Evolutionary conservation across 2,329 filamentous ascomycete species (phyloP).

Genomic region (Tolypocladium endophyticum): DNA sequence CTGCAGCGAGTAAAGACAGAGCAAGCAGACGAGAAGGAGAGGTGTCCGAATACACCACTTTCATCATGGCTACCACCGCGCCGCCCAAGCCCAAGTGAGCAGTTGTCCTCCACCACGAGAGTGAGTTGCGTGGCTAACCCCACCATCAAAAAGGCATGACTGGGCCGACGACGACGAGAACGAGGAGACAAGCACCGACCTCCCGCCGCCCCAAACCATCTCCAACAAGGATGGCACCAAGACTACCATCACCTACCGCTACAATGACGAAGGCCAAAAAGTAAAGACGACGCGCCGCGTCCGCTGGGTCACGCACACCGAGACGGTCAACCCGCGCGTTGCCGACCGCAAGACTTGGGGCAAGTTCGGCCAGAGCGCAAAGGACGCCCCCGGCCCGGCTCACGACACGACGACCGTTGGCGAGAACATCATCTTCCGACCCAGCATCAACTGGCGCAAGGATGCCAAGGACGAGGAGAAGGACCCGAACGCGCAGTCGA

Average conservation of each 20-base stretch:
- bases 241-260: constrained; percentile 80
- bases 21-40: neutral
- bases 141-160: constrained; percentile 48
- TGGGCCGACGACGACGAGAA: constrained; percentile 96
- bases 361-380: constrained; percentile 88
- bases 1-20: neutral
- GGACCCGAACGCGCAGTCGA: constrained; percentile 60
- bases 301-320: constrained; percentile 81
- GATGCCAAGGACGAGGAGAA: constrained; percentile 74
- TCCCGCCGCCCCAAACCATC: constrained; percentile 80
- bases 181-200: constrained; percentile 56
- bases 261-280: constrained; percentile 90
- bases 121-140: constrained; percentile 19
- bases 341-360: constrained; percentile 87
- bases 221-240: constrained; percentile 98
- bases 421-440: constrained; percentile 97
- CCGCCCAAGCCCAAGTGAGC: constrained; percentile 30
- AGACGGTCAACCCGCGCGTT: constrained; percentile 91
- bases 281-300: constrained; percentile 96
- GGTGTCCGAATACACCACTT: neutral
- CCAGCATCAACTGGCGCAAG: constrained; percentile 86
- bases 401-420: constrained; percentile 85
- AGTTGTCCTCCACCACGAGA: neutral
- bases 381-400: constrained; percentile 72
- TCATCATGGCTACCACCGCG: constrained; percentile 28